phyloP scores from a whole-genome alignment of 129 eudicot genomes.

The Sambucus nigra region DNA sequence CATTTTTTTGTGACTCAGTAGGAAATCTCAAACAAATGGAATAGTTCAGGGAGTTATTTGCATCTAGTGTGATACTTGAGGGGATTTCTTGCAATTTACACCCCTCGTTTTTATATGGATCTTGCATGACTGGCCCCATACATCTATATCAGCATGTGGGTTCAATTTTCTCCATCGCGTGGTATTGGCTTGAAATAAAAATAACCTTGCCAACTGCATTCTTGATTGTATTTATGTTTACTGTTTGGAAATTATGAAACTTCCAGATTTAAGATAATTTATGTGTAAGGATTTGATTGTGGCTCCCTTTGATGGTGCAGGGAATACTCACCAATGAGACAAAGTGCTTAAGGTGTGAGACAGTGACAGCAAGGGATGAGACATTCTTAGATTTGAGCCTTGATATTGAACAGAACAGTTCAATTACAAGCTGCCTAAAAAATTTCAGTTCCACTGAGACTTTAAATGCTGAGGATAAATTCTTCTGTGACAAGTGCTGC shows the following conservation, averaged over 20 bases:
- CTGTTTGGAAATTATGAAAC: background rate
- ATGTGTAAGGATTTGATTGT: background rate
- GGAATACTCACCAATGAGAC: conserved; percentile 92
- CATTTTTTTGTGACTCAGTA: too few relatives aligned
- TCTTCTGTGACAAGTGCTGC: conserved; percentile 81
- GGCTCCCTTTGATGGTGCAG: conserved; percentile 14
- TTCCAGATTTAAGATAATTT: background rate
- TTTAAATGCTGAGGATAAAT: conserved; percentile 82
- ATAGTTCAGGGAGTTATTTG: too few relatives aligned
- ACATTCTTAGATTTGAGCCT: conserved; percentile 85
- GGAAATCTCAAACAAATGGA: too few relatives aligned
- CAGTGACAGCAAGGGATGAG: conserved; percentile 90
- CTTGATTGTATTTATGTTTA: background rate
- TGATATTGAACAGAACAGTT: conserved; percentile 83
- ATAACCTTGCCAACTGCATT: background rate
- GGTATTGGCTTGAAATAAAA: background rate
- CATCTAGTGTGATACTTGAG: too few relatives aligned
- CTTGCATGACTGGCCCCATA: too few relatives aligned
- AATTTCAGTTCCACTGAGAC: conserved; percentile 94
- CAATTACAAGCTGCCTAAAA: conserved; percentile 85
- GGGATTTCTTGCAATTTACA: too few relatives aligned
- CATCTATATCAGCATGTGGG: too few relatives aligned
- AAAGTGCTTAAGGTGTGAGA: conserved; percentile 81
- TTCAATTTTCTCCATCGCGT: too few relatives aligned
- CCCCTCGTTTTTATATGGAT: background rate